Conservation (phyloP, 73 alveolate genomes). For the Uronychia setigera region DNA sequence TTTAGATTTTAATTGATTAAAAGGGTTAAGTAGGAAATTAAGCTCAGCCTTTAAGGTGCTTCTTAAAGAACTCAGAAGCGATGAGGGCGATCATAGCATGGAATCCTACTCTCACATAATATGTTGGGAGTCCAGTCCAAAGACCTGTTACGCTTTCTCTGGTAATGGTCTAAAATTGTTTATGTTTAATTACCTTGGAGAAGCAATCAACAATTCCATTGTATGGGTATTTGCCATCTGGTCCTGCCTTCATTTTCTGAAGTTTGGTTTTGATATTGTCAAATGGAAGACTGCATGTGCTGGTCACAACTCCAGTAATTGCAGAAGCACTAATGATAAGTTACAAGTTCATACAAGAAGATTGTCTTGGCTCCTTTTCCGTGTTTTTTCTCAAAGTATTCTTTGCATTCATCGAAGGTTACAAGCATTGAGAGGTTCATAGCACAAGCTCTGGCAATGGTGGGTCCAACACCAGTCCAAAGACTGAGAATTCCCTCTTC, state of each 20-base stretch:
- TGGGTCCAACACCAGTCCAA: conserved; percentile 90
- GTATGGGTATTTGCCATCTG: conserved; percentile 76
- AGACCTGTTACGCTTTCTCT: conserved; percentile 76
- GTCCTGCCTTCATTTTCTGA: conserved; percentile 62
- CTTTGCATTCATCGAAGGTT: conserved; percentile 86
- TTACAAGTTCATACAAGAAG: conserved; percentile 62
- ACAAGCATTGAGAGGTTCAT: conserved; percentile 84
- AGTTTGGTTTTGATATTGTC: conserved; percentile 83
- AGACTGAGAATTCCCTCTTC: conserved; percentile 84
- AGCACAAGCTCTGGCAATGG: conserved; percentile 84
- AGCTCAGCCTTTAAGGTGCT: no score
- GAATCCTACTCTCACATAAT: conserved; percentile 77
- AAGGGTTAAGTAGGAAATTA: not conserved
- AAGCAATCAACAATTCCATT: conserved; percentile 70
- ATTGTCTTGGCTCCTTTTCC: conserved; percentile 47
- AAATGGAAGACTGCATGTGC: conserved; percentile 74
- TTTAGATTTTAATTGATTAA: conserved; percentile 26
- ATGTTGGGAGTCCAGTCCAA: conserved; percentile 87
- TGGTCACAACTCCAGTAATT: conserved; percentile 77
- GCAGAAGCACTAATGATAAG: no score
- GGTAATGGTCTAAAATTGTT: conserved; percentile 12
- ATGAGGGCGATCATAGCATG: conserved; percentile 75
- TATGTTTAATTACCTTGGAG: conserved; percentile 30
- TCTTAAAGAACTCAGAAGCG: conserved; percentile 68
- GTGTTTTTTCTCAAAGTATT: conserved; percentile 35